Base-by-base conservation (phyloP, 2,329 filamentous ascomycete species). In the Xylogone sp. region DNA sequence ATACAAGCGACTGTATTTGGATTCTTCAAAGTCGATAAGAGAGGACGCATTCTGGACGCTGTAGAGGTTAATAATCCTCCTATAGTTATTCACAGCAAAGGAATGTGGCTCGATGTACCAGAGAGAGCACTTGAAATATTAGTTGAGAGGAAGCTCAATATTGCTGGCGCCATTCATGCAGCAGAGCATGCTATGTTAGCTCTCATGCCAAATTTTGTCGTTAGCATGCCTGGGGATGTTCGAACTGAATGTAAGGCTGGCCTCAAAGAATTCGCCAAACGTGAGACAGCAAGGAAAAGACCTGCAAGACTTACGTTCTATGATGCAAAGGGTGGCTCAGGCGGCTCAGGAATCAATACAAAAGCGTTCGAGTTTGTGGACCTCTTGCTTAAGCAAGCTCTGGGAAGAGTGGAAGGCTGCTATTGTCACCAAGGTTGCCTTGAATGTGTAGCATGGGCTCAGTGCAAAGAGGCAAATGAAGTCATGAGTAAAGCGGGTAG, bases 331-430 rank as follows among this genome's bases (percentile, higher is more conserved):
- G 94, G 94, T 7, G 93, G 93, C 0, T 79, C 87, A 0, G 81
- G 82, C 43, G 93, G 93, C 0, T 87, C 83, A 0, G 94, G 94
- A 0, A 95, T 97, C 59, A 90, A 87, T 55, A 88, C 87, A 39
- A 97, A 96, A 66, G 93, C 91, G 0, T 97, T 97, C 63, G 93
- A 97, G 62, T 95, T 96, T 63, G 77, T 96, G 19, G 90, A 96
- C 62, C 67, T 87, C 29, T 72, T 97, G 29, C 77, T 97, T 1
- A 73, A 74, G 19, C 86, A 92, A 64, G 93, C 92, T 0, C 78
- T 94, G 34, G 76, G 82, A 51, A 77, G 94, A 7, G 84, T 97
- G 5, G 84, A 88, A 63, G 77, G 75, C 1, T 99, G 94, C 62
- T 73, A 76, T 39, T 97, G 92, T 63, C 70, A 83, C 10, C 81